phyloP scores from a whole-genome alignment of 352 stramenopile species.

The Phytophthora pisi region DNA sequence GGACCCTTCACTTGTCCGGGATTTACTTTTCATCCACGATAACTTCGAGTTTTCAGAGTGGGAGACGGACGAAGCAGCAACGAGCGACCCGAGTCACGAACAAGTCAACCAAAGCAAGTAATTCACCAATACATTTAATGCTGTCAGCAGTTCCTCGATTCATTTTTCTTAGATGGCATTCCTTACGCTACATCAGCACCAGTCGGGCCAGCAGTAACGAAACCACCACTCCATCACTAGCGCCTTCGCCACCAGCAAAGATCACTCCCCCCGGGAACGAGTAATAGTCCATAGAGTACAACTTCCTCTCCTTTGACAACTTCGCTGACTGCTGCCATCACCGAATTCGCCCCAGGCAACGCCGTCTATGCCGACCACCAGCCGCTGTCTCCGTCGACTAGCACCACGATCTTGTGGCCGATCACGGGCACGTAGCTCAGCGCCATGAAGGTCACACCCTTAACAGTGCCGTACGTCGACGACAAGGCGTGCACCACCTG shows the following conservation, averaged over 20 bases:
- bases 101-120: background rate
- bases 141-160: no score
- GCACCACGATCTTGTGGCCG: slow-evolving; percentile 53
- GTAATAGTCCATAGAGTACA: no score
- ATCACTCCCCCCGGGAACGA: no score
- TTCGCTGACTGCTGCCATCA: no score
- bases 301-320: no score
- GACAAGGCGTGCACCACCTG: slow-evolving; percentile 73
- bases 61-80: background rate
- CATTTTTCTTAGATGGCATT: no score
- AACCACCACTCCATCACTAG: no score
- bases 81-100: background rate
- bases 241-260: no score
- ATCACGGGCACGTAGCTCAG: slow-evolving; percentile 68
- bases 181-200: no score
- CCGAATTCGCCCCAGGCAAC: no score
- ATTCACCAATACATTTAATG: background rate
- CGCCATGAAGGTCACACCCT: slow-evolving; percentile 54
- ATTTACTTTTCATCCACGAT: slow-evolving; percentile 1
- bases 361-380: no score
- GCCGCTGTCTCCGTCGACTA: slow-evolving; percentile 2
- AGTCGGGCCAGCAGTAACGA: no score
- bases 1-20: background rate
- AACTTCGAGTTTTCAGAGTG: slow-evolving; percentile 1
- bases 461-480: slow-evolving; percentile 62